A percentile compares a stretch with the other conserved stretches of the same genome.
Conservation (phyloP, 768 basidiomycete species). For the Serendipita sp. region DNA sequence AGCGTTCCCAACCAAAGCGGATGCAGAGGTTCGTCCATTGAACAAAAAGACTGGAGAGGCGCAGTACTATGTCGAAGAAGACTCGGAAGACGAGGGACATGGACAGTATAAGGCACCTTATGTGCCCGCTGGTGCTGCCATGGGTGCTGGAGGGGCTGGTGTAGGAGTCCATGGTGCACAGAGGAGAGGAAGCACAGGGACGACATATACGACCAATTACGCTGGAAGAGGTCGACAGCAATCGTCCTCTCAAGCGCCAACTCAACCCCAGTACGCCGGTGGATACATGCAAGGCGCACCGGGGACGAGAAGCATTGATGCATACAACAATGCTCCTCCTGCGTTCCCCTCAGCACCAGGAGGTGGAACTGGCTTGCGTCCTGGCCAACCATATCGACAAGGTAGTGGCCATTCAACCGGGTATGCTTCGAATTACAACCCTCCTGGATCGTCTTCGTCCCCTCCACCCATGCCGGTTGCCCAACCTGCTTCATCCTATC, state of each 20-base stretch:
- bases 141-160: not conserved
- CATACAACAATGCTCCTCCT: not conserved
- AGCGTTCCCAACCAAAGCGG: slow-evolving; percentile 28
- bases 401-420: not conserved
- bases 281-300: not conserved
- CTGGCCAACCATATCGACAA: not conserved
- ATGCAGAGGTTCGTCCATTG: not conserved
- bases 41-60: not conserved
- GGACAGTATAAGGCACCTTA: not conserved
- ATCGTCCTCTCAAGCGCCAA: not conserved
- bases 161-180: not conserved
- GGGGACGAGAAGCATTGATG: slow-evolving; percentile 3
- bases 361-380: too few species aligned
- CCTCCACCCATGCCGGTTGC: slow-evolving; percentile 1
- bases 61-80: slow-evolving; percentile 1
- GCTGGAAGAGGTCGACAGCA: not conserved
- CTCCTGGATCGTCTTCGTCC: not conserved
- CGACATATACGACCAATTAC: not conserved
- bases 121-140: not conserved
- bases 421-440: not conserved
- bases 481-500: not conserved
- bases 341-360: not conserved
- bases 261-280: not conserved
- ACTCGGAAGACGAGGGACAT: not conserved
- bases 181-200: not conserved